Conservation (phyloP, 306 rosid genomes). For the Gastrolobium bilobum region DNA sequence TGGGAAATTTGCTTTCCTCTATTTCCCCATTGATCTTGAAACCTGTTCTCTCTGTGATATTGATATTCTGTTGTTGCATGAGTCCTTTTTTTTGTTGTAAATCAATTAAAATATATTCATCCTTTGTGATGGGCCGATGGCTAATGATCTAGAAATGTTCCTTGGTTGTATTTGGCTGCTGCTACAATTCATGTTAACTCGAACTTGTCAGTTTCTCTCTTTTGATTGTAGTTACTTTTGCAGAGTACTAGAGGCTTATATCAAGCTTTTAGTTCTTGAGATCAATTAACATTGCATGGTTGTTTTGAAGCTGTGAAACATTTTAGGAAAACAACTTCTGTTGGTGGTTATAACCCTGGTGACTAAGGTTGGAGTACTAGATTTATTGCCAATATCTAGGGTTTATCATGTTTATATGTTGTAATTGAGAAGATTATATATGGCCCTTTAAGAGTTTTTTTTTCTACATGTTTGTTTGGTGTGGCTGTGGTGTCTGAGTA, state of each 20-base stretch:
- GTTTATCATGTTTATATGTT: slow-evolving; percentile 31
- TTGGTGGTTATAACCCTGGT: neutral
- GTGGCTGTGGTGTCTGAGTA: slow-evolving; percentile 1
- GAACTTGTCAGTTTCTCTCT: neutral
- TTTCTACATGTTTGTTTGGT: slow-evolving; percentile 20
- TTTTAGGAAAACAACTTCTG: slow-evolving; percentile 4
- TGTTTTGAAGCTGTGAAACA: slow-evolving; percentile 18
- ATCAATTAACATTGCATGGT: neutral
- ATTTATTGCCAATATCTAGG: neutral
- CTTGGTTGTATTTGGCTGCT: slow-evolving; percentile 4
- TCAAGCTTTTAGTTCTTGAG: slow-evolving; percentile 7
- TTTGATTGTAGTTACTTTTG: slow-evolving; percentile 30
- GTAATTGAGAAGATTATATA: neutral
- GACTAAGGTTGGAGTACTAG: slow-evolving; percentile 6
- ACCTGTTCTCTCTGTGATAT: neutral
- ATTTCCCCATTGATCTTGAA: neutral
- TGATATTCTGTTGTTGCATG: neutral
- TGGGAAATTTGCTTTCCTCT: neutral
- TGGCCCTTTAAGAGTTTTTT: neutral
- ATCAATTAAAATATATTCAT: neutral
- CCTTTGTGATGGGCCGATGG: neutral
- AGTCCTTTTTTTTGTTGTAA: neutral
- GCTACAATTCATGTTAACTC: neutral
- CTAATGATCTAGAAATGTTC: neutral
- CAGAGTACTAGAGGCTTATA: neutral